Evolutionary conservation across 2,329 filamentous ascomycete genomes (phyloP).

Genomic region (Ophiostoma angusticollis): DNA sequence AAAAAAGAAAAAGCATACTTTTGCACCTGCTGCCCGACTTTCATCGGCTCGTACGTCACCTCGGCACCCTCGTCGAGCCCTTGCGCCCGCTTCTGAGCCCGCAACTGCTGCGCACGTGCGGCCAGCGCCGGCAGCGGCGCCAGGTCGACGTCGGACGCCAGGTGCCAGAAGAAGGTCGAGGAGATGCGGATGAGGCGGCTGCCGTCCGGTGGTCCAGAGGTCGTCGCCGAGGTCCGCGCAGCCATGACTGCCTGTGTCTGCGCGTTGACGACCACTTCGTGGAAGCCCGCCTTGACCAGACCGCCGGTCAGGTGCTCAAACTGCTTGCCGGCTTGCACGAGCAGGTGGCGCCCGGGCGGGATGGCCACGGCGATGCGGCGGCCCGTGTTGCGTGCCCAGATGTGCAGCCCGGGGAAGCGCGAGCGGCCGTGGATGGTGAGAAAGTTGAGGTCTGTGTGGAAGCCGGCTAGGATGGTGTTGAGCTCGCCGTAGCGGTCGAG

Average conservation of each 20-base stretch:
- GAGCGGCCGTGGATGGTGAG: constrained; percentile 52
- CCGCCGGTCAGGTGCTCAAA: constrained; percentile 49
- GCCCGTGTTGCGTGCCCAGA: constrained; percentile 52
- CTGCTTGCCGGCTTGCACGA: constrained; percentile 51
- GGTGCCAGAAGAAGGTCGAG: constrained; percentile 49
- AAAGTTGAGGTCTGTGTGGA: constrained; percentile 54
- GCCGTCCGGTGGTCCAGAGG: no score
- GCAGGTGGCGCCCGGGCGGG: constrained; percentile 42
- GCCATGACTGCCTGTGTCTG: constrained; percentile 35
- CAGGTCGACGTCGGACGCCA: constrained; percentile 43
- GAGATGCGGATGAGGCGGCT: constrained; percentile 44
- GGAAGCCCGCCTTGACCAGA: constrained; percentile 47
- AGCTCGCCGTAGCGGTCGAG: constrained; percentile 37
- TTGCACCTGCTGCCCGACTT: constrained; percentile 47
- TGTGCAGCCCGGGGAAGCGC: constrained; percentile 47
- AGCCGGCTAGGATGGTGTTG: constrained; percentile 49
- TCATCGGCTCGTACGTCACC: constrained; percentile 36
- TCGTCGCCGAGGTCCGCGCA: constrained; percentile 25
- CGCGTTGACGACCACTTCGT: constrained; percentile 48
- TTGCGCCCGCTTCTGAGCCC: constrained; percentile 32
- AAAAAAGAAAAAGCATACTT: constrained; percentile 26
- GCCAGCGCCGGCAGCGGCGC: constrained; percentile 36
- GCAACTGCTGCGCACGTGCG: constrained; percentile 30
- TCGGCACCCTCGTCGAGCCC: constrained; percentile 42
- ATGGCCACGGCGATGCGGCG: constrained; percentile 45